A percentile compares a stretch with the other conserved stretches of the same genome.
Conservation (phyloP, 257 asterid species). For the Solanum sitiens region DNA sequence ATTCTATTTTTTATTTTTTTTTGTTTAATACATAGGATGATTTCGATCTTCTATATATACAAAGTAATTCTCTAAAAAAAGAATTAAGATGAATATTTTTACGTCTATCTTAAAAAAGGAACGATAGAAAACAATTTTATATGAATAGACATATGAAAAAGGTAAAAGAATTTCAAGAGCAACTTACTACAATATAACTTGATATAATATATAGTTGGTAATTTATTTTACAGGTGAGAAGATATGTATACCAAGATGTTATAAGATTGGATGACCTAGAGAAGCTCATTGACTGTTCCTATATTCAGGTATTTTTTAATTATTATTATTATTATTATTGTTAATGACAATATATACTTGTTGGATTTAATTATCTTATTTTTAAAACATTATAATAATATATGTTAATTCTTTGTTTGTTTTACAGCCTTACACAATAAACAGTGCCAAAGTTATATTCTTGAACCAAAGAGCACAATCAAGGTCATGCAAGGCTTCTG, state of each 20-base stretch:
- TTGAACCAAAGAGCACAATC: constrained; percentile 70
- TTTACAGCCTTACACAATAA: constrained; percentile 82
- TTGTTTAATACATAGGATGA: too few relatives aligned
- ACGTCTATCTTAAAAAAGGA: too few relatives aligned
- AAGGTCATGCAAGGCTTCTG: constrained; percentile 45
- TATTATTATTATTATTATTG: background rate
- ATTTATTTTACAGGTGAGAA: constrained; percentile 85
- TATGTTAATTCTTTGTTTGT: background rate
- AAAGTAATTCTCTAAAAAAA: background rate
- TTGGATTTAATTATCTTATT: background rate
- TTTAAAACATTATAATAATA: background rate
- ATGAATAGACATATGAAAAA: background rate
- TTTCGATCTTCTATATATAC: background rate
- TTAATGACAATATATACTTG: background rate
- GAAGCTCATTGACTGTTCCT: constrained; percentile 68
- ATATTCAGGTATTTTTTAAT: constrained; percentile 43
- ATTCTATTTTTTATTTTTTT: background rate
- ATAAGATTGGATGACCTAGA: constrained; percentile 81
- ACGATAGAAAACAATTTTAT: too few relatives aligned
- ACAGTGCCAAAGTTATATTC: constrained; percentile 84
- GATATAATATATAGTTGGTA: background rate
- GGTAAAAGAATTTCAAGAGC: background rate
- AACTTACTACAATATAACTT: background rate
- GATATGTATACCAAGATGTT: constrained; percentile 77
- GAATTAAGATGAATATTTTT: background rate